Evolutionary conservation across 177 flowering plant genomes (phyloP).

Genomic region (Vitis hybrid): DNA sequence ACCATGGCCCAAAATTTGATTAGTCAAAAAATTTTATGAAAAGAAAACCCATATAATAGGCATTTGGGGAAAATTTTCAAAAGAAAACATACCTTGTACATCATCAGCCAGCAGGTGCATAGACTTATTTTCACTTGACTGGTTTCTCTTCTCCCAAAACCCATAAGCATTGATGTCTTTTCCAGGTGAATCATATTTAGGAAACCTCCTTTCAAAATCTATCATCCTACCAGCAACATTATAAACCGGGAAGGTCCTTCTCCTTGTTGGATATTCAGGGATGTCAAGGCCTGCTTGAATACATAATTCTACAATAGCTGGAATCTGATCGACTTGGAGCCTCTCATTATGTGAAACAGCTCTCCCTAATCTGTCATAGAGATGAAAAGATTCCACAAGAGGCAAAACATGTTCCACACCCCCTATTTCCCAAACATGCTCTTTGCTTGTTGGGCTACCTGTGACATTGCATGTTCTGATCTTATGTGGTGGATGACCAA

Average conservation of each 20-base stretch:
- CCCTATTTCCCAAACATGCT: conserved; percentile 45
- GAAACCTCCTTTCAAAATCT: conserved; percentile 55
- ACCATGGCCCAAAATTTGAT: too few species aligned
- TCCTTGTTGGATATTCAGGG: conserved; percentile 53
- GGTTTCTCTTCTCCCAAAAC: conserved; percentile 44
- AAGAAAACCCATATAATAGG: too few species aligned
- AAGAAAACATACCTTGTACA: conserved; percentile 31
- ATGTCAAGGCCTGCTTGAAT: conserved; percentile 58
- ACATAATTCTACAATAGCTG: conserved; percentile 54
- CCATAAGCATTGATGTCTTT: conserved; percentile 35
- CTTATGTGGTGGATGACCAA: conserved; percentile 45
- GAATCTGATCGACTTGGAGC: conserved; percentile 47
- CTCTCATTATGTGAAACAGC: conserved; percentile 57
- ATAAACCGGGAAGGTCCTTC: conserved; percentile 48
- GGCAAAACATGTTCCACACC: conserved; percentile 41
- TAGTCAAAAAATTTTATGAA: too few species aligned
- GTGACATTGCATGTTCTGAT: conserved; percentile 45
- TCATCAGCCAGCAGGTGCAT: conserved; percentile 19
- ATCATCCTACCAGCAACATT: conserved; percentile 44
- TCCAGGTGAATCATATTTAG: conserved; percentile 28
- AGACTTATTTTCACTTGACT: conserved; percentile 7
- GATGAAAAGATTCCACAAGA: conserved; percentile 50
- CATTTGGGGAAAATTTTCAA: too few species aligned
- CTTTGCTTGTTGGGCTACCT: conserved; percentile 40
- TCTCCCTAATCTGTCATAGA: conserved; percentile 58